Percentiles rank a stretch among this genome's conserved stretches.
Evolutionary conservation across 2,329 filamentous ascomycete genomes (phyloP).

Genomic region (Trichoderma afroharzianum): DNA sequence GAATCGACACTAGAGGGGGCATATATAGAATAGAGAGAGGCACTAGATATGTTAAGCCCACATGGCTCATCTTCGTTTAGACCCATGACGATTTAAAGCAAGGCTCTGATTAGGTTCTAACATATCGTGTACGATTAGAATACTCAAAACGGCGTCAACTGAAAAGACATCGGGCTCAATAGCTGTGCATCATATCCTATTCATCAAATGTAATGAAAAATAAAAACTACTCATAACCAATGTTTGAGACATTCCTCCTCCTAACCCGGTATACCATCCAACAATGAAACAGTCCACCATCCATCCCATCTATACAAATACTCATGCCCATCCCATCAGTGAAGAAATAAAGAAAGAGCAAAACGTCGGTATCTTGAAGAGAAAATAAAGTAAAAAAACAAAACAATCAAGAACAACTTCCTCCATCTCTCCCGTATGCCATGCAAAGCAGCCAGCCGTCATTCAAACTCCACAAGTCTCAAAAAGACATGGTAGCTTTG

Average conservation of each 20-base stretch:
- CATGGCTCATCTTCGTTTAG: background rate
- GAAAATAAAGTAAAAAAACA: background rate
- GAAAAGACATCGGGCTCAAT: background rate
- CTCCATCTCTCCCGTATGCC: background rate
- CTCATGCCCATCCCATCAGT: constrained; percentile 7
- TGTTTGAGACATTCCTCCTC: background rate
- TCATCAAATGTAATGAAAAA: constrained; percentile 8
- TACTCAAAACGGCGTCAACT: background rate
- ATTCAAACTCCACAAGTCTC: background rate
- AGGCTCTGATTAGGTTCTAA: background rate
- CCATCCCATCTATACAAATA: constrained; percentile 1
- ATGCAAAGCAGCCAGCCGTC: background rate
- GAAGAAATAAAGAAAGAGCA: background rate
- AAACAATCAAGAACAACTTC: background rate
- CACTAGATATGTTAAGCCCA: background rate
- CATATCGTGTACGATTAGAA: background rate
- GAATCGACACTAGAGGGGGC: background rate
- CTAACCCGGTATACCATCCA: background rate
- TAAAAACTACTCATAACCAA: constrained; percentile 9
- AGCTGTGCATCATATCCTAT: constrained; percentile 4
- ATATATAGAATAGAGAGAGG: background rate
- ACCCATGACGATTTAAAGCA: background rate
- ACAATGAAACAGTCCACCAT: background rate
- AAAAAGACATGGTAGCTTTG: background rate
- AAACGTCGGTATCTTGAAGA: constrained; percentile 3